Conservation (phyloP, 139 green algal species). For the Chlorella sp. region DNA sequence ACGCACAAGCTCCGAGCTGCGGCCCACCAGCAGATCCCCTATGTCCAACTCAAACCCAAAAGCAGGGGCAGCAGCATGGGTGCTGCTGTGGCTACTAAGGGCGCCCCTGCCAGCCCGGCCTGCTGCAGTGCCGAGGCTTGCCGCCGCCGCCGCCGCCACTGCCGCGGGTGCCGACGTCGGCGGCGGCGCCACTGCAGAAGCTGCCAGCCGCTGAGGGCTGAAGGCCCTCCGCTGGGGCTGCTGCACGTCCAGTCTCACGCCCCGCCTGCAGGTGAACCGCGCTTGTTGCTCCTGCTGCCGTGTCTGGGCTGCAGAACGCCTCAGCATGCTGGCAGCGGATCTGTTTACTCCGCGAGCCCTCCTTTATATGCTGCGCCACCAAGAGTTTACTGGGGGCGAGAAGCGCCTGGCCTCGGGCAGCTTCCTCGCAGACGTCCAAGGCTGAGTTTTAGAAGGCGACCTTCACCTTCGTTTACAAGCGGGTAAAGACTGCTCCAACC, state of each 20-base stretch:
- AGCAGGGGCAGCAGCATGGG: neutral
- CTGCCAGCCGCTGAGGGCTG: neutral
- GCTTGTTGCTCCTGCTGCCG: neutral
- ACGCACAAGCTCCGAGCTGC: neutral
- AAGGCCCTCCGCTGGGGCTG: neutral
- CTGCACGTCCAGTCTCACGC: neutral
- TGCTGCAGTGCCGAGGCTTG: neutral
- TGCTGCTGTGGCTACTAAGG: neutral
- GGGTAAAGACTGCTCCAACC: too few relatives aligned
- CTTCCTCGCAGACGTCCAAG: too few relatives aligned
- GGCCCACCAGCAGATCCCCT: constrained; percentile 2
- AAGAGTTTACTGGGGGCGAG: too few relatives aligned
- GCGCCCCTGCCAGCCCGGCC: neutral
- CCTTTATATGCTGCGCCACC: too few relatives aligned
- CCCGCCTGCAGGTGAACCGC: neutral
- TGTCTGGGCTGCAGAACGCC: neutral
- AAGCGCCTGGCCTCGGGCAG: too few relatives aligned
- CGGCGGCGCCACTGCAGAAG: neutral
- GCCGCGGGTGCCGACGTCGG: neutral
- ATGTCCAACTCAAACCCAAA: neutral
- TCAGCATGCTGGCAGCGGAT: neutral
- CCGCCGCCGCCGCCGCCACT: neutral
- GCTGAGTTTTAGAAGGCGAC: too few relatives aligned
- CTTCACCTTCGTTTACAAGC: too few relatives aligned
- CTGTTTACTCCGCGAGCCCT: too few relatives aligned